These are phyloP conservation scores for Cystobasidium tubakii DNA, from an alignment of 768 basidiomycete species.

Conservation along the genomic window DNA sequence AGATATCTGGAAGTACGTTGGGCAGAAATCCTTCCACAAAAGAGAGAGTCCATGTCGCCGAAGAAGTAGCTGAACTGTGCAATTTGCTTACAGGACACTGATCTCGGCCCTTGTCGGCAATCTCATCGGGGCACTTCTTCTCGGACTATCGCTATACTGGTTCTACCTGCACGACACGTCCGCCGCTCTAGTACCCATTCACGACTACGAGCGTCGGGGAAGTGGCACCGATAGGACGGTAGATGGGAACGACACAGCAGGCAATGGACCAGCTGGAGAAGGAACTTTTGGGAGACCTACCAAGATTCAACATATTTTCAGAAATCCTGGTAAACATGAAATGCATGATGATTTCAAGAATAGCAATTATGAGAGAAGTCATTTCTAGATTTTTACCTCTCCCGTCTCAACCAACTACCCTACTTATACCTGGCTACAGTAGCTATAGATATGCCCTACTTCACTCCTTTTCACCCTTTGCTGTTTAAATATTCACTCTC, in stretches of 20 bases:
- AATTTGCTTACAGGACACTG: conserved; percentile 1
- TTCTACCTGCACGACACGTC: conserved; percentile 11
- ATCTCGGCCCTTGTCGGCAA: neutral
- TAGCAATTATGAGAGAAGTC: neutral
- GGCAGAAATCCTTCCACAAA: neutral
- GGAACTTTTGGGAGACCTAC: neutral
- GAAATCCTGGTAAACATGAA: neutral
- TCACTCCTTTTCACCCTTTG: no score
- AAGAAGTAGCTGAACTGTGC: neutral
- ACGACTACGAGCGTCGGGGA: neutral
- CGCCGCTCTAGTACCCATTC: neutral
- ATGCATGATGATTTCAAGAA: conserved; percentile 10
- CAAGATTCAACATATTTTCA: conserved; percentile 4
- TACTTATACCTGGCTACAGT: no score
- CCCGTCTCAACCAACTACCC: no score
- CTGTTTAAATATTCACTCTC: no score
- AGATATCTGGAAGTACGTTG: conserved; percentile 5
- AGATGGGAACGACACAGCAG: neutral
- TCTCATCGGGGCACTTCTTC: conserved; percentile 3
- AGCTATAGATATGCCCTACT: no score
- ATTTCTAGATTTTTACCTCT: neutral
- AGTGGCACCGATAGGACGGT: neutral
- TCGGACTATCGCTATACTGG: conserved; percentile 15
- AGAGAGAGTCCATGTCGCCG: neutral
- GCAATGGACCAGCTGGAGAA: neutral